A percentile compares a stretch with the other conserved stretches of the same genome.
Evolutionary conservation across 2,329 filamentous ascomycete genomes (phyloP).

Genomic region (Cytospora paraplurivora): DNA sequence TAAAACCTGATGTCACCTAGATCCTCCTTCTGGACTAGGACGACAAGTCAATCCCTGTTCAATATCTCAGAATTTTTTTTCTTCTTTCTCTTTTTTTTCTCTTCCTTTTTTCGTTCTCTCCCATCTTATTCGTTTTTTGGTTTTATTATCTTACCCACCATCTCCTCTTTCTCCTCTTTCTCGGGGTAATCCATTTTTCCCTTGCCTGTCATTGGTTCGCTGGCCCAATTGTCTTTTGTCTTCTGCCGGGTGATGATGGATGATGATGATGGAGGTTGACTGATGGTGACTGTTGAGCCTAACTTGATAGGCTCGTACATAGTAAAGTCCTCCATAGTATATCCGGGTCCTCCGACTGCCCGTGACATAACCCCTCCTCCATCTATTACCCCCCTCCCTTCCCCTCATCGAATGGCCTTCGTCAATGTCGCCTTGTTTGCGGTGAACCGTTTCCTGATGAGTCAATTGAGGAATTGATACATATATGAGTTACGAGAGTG

Average conservation of each 20-base stretch:
- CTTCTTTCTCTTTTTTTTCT: neutral
- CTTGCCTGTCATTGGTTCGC: neutral
- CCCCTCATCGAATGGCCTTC: neutral
- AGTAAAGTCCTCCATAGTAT: neutral
- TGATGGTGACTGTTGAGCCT: no score
- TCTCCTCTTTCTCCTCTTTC: neutral
- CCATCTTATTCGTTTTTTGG: neutral
- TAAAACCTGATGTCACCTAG: constrained; percentile 18
- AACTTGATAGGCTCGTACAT: neutral
- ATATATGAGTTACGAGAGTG: neutral
- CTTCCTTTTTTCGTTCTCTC: neutral
- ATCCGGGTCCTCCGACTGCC: neutral
- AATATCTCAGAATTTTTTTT: constrained; percentile 14
- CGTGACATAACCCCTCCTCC: neutral
- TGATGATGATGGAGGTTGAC: no score
- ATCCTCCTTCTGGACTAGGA: constrained; percentile 7
- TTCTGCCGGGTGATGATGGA: neutral
- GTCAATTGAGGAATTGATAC: no score
- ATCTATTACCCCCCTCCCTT: neutral
- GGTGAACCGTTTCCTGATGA: neutral
- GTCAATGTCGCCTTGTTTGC: neutral
- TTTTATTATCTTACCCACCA: neutral
- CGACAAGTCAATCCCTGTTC: constrained; percentile 7
- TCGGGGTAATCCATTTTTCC: neutral
- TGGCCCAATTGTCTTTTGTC: neutral